These are phyloP conservation scores for Canavalia ensiformis DNA, from an alignment of 306 rosid genomes.

Conservation along the genomic window DNA sequence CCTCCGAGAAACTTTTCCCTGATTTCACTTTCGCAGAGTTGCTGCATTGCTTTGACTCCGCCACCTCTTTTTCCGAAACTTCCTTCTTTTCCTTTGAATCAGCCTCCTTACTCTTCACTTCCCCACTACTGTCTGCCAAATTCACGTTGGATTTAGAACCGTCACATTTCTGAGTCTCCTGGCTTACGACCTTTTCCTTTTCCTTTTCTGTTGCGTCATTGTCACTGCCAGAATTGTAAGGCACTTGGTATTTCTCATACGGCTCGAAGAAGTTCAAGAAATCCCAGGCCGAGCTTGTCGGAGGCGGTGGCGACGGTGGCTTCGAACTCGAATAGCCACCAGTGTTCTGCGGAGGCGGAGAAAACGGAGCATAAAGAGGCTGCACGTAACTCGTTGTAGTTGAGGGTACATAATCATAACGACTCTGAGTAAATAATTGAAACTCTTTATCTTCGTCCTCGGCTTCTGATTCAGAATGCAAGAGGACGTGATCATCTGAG, in stretches of 20 bases:
- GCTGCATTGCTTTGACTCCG: constrained; percentile 41
- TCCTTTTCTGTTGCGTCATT: constrained; percentile 31
- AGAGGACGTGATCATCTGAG: constrained; percentile 45
- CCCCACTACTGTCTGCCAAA: not conserved
- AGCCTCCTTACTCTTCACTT: constrained; percentile 11
- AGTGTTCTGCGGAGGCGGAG: constrained; percentile 52
- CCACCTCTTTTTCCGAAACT: constrained; percentile 34
- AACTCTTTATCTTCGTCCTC: constrained; percentile 47
- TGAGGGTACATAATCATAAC: constrained; percentile 19
- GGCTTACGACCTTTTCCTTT: constrained; percentile 28
- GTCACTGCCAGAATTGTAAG: constrained; percentile 39
- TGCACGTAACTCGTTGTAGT: constrained; percentile 44
- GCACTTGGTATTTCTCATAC: constrained; percentile 70
- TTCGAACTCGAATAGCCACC: constrained; percentile 26
- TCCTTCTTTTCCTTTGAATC: constrained; percentile 34
- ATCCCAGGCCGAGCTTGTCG: constrained; percentile 76
- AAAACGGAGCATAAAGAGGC: constrained; percentile 39
- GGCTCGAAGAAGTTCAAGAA: constrained; percentile 83
- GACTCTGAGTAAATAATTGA: constrained; percentile 40
- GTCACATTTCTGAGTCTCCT: constrained; percentile 24
- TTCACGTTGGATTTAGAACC: constrained; percentile 5
- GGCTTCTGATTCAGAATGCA: constrained; percentile 55
- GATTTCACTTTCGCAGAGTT: constrained; percentile 29
- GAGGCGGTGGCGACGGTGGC: constrained; percentile 68
- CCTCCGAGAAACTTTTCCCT: constrained; percentile 55